Evolutionary conservation across 164 flowering plant species (phyloP), one percentile per base, ranked within the genome.

Genomic region (Stephania yunnanensis): DNA sequence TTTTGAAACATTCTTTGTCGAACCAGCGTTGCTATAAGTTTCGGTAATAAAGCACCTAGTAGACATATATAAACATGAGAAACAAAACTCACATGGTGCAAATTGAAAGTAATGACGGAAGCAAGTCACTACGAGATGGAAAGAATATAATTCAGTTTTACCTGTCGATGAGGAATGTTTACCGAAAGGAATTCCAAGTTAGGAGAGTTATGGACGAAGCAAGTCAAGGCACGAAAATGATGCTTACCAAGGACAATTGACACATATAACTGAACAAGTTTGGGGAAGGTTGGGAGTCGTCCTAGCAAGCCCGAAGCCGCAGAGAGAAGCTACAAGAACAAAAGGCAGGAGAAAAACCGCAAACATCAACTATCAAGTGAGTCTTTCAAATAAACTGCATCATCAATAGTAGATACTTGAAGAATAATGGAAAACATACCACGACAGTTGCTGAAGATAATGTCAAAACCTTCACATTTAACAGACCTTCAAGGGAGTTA

Each of bases 161-260:
- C 79, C 67, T 64, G 72, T 36, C n/a, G 55, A 17, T 22, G 68
- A 53, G 30, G 69, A 45, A 77, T 29, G 68, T 67, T 75, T 15
- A 77, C 17, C 1, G 75, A 31, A 20, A 77, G 75, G 65, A 72
- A 67, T 77, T 77, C 79, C 68, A 77, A 53, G 25, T 68, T 36
- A 9, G 79, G 79, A 20, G 75, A 58, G 19, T 22, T 67, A 13
- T 72, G 71, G 48, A 77, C 75, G 25, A 77, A 42, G 29, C 50
- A 67, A 5, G 75, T 53, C 46, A 77, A 19, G 11, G 42, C 68
- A 20, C 44, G 44, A 42, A 72, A 42, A 9, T 44, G 44, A n/a
- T 72, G 68, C 12, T 53, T 72, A 29, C 30, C 68, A 42, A 52
- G 46, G 8, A 71, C 58, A 75, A 55, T 30, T 68, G 72, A 12